Conservation (phyloP, 2,329 filamentous ascomycete genomes). For the Pochonia chlamydosporia region DNA sequence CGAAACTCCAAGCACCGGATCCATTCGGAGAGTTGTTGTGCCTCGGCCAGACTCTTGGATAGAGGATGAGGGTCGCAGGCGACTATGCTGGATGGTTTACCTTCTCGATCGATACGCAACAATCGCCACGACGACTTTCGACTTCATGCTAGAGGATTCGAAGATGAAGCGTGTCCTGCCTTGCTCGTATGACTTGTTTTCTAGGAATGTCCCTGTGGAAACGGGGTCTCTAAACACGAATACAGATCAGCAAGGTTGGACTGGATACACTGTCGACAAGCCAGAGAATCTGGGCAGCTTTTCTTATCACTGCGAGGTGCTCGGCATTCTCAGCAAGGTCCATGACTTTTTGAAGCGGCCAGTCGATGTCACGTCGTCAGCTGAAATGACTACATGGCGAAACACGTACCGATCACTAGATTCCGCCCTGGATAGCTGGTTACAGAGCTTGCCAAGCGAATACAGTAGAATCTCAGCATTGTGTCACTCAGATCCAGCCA, state of each 20-base stretch:
- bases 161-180: slow-evolving; percentile 35
- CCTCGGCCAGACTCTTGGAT: slow-evolving; percentile 36
- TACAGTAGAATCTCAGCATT: slow-evolving; percentile 39
- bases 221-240: slow-evolving; percentile 25
- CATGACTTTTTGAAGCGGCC: slow-evolving; percentile 36
- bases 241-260: slow-evolving; percentile 17
- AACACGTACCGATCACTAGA: slow-evolving; percentile 35
- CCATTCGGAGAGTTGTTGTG: slow-evolving; percentile 27
- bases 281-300: slow-evolving; percentile 39
- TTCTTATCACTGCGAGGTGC: slow-evolving; percentile 39
- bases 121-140: slow-evolving; percentile 32
- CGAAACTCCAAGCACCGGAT: slow-evolving; percentile 26
- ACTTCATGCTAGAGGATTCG: slow-evolving; percentile 34
- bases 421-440: slow-evolving; percentile 32
- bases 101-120: slow-evolving; percentile 38
- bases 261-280: slow-evolving; percentile 26
- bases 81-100: slow-evolving; percentile 40
- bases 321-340: slow-evolving; percentile 35
- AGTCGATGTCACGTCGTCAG: slow-evolving; percentile 31
- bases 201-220: slow-evolving; percentile 36
- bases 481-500: slow-evolving; percentile 38
- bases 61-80: slow-evolving; percentile 36
- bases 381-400: slow-evolving; percentile 34
- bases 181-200: slow-evolving; percentile 39
- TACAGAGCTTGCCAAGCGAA: slow-evolving; percentile 36